phyloP scores from a whole-genome alignment of 2,329 filamentous ascomycete species.

The Colletotrichum endophyticum region DNA sequence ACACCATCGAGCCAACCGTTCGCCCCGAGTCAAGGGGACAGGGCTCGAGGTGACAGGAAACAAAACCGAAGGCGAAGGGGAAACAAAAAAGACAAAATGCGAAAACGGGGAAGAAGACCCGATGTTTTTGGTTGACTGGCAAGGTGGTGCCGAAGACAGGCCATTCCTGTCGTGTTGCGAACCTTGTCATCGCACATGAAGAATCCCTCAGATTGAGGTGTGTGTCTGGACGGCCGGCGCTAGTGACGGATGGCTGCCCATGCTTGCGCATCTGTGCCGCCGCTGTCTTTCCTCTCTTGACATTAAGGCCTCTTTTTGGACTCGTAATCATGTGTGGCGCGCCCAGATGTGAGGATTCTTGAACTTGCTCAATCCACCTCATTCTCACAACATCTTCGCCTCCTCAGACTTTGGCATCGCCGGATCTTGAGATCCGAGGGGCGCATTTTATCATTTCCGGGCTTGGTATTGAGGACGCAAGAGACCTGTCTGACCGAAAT shows the following conservation, averaged over 20 bases:
- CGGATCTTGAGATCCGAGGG: background rate
- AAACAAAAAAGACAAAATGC: background rate
- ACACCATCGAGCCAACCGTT: background rate
- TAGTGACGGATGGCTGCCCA: background rate
- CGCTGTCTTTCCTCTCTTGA: background rate
- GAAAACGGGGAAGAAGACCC: background rate
- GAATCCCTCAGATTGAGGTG: background rate
- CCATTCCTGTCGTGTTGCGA: background rate
- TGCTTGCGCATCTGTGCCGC: background rate
- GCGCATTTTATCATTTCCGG: background rate
- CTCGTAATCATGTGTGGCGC: background rate
- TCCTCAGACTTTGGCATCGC: background rate
- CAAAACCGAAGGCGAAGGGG: background rate
- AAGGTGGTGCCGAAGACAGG: background rate
- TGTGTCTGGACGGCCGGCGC: background rate
- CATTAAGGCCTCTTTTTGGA: background rate
- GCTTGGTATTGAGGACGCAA: background rate
- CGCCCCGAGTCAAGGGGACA: background rate
- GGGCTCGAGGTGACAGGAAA: background rate
- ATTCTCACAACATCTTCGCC: background rate
- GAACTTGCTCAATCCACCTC: constrained; percentile 25
- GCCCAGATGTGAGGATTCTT: constrained; percentile 4
- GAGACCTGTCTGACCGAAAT: background rate
- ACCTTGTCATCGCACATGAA: background rate
- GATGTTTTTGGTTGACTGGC: background rate